phyloP scores from a whole-genome alignment of 2,329 filamentous ascomycete genomes.

The Pezicula neosporulosa region DNA sequence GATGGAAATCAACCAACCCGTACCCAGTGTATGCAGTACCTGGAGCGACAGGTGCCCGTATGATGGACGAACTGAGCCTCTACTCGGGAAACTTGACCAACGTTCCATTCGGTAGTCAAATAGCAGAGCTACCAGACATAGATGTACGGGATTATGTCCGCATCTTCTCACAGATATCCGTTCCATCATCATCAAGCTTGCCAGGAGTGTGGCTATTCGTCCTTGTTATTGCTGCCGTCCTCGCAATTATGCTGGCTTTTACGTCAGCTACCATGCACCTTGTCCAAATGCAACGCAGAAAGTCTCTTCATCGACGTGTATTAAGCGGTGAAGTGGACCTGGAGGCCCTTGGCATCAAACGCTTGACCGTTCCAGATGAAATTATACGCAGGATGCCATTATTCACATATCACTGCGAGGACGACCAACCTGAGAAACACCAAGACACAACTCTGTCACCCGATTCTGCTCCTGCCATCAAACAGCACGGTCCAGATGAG shows the following conservation, averaged over 20 bases:
- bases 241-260: slow-evolving; percentile 62
- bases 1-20: slow-evolving; percentile 68
- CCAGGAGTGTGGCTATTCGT: slow-evolving; percentile 82
- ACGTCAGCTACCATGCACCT: slow-evolving; percentile 74
- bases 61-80: slow-evolving; percentile 68
- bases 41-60: slow-evolving; percentile 57
- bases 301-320: slow-evolving; percentile 66
- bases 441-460: background rate
- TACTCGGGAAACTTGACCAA: slow-evolving; percentile 75
- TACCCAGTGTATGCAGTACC: slow-evolving; percentile 85
- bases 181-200: slow-evolving; percentile 44
- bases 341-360: slow-evolving; percentile 80
- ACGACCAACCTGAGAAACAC: slow-evolving; percentile 38
- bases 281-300: slow-evolving; percentile 69
- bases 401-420: slow-evolving; percentile 68
- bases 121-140: slow-evolving; percentile 50
- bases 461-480: no score
- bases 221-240: slow-evolving; percentile 65
- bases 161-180: slow-evolving; percentile 52
- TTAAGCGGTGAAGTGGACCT: slow-evolving; percentile 78
- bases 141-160: slow-evolving; percentile 57
- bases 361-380: slow-evolving; percentile 69
- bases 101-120: slow-evolving; percentile 55
- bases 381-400: slow-evolving; percentile 73
- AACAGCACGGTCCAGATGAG: background rate